A percentile compares a stretch with the other conserved stretches of the same genome.
Conservation (phyloP, 2,329 filamentous ascomycete species). For the Botrytis fragariae region DNA sequence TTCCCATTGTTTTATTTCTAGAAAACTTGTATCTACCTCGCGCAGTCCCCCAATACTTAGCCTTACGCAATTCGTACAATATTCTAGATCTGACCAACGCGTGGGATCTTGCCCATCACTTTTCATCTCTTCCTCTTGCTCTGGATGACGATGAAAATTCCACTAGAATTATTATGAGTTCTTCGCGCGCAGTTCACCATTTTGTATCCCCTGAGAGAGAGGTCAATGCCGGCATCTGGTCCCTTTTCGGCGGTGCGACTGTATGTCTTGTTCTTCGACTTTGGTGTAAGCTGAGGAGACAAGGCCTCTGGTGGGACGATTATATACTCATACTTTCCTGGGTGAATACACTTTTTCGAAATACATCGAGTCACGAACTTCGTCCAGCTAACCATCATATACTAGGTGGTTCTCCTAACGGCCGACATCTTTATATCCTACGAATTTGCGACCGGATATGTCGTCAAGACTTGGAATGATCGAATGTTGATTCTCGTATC, state of each 20-base stretch:
- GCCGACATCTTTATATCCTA: constrained; percentile 48
- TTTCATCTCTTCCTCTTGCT: background rate
- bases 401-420: constrained; percentile 43
- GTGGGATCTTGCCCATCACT: constrained; percentile 2
- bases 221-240: constrained; percentile 27
- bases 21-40: constrained; percentile 11
- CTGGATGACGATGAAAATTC: constrained; percentile 4
- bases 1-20: constrained; percentile 8
- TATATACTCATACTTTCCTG: constrained; percentile 26
- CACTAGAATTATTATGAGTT: constrained; percentile 19
- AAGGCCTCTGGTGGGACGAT: constrained; percentile 31
- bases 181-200: constrained; percentile 20
- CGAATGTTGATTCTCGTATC: constrained; percentile 54
- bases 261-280: constrained; percentile 26
- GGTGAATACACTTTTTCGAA: constrained; percentile 20
- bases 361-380: background rate
- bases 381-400: constrained; percentile 2
- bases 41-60: background rate
- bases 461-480: constrained; percentile 48
- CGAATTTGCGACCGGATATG: constrained; percentile 50
- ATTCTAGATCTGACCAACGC: constrained; percentile 2
- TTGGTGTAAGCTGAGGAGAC: constrained; percentile 26
- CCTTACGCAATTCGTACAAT: background rate
- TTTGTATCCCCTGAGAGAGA: constrained; percentile 27
- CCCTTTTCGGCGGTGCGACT: constrained; percentile 25